phyloP scores from a whole-genome alignment of 306 rosid genomes.

The Castanea mollissima region DNA sequence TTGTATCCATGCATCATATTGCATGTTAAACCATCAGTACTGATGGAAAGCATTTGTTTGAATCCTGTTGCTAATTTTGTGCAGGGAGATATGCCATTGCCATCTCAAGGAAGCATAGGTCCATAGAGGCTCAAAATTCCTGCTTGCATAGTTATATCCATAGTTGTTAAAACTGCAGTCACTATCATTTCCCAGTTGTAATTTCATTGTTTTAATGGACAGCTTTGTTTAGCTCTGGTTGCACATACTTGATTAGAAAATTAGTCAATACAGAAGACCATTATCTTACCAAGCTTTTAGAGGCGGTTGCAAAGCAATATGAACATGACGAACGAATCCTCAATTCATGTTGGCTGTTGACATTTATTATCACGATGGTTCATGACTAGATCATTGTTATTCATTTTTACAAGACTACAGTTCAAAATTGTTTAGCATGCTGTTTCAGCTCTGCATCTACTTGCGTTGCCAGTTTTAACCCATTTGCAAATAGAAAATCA shows the following conservation, averaged over 20 bases:
- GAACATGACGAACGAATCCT: background rate
- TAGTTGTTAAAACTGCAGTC: background rate
- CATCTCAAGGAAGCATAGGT: slow-evolving; percentile 79
- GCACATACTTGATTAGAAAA: background rate
- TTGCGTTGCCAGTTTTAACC: background rate
- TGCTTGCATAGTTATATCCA: background rate
- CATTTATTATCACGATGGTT: background rate
- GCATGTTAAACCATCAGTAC: background rate
- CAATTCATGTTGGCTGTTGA: background rate
- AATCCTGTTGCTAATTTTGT: slow-evolving; percentile 22
- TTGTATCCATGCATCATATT: slow-evolving; percentile 9
- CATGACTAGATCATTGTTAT: background rate
- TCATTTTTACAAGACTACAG: background rate
- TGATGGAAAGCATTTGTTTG: slow-evolving; percentile 9
- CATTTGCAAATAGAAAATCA: background rate
- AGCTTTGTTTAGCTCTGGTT: background rate
- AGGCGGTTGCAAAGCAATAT: background rate
- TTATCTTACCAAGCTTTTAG: background rate
- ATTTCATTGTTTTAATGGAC: background rate
- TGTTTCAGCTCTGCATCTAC: background rate
- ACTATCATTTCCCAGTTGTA: background rate
- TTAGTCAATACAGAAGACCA: background rate
- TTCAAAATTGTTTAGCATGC: background rate
- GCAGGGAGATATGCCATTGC: slow-evolving; percentile 59
- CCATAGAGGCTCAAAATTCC: too few species aligned